phyloP scores from a whole-genome alignment of 2,329 filamentous ascomycete genomes.

The Pseudogymnoascus sp. region DNA sequence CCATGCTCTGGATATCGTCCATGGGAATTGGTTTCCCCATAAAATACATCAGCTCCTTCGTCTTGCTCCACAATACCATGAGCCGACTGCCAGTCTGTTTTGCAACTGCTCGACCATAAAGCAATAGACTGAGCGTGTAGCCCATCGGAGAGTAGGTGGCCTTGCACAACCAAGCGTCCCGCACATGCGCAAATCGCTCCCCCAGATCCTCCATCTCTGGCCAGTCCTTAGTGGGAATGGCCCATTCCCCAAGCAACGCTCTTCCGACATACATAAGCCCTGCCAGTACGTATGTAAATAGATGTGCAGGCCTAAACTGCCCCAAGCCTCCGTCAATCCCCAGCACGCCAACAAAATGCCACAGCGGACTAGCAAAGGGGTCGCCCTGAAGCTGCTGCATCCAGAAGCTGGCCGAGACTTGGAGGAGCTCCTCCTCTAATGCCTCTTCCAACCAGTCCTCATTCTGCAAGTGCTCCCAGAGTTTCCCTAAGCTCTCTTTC shows the following conservation, averaged over 20 bases:
- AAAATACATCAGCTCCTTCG: background rate
- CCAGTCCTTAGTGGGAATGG: background rate
- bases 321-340: background rate
- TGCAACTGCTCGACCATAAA: background rate
- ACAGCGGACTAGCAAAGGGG: background rate
- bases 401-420: background rate
- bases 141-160: conserved; percentile 2
- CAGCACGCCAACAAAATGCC: background rate
- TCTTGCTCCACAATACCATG: conserved; percentile 1
- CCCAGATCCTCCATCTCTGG: background rate
- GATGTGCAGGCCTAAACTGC: background rate
- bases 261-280: background rate
- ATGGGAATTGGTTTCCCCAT: background rate
- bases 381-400: background rate
- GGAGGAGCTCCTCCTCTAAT: background rate
- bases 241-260: conserved; percentile 1
- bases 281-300: background rate
- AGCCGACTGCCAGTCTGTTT: background rate
- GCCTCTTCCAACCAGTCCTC: no score
- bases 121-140: conserved; percentile 5
- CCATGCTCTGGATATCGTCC: background rate
- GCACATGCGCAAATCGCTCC: background rate
- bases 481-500: no score
- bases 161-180: conserved; percentile 8
- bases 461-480: no score